Conservation (phyloP, 805 yeast species). For the Wickerhamiella kazuoi region DNA sequence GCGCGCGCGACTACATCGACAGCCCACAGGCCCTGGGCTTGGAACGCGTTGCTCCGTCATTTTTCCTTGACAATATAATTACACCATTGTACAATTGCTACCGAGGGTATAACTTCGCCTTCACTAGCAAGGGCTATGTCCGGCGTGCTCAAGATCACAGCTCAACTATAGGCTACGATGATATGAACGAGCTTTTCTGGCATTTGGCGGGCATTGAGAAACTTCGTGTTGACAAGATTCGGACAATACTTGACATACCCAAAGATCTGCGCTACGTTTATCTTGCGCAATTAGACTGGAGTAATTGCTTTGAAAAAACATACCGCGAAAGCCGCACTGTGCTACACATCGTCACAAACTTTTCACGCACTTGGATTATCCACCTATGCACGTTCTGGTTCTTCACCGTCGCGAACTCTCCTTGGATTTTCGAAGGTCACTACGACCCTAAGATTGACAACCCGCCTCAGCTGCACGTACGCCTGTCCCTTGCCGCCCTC, state of each 20-base stretch:
- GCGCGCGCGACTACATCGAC: slow-evolving; percentile 55
- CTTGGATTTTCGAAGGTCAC: slow-evolving; percentile 43
- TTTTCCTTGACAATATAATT: slow-evolving; percentile 40
- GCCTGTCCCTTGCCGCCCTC: slow-evolving; percentile 40
- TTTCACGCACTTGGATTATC: slow-evolving; percentile 64
- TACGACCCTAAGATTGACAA: slow-evolving; percentile 38
- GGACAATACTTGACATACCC: slow-evolving; percentile 35
- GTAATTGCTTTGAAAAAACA: slow-evolving; percentile 51
- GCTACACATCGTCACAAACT: slow-evolving; percentile 56
- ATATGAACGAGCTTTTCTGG: slow-evolving; percentile 81
- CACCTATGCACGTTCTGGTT: slow-evolving; percentile 65
- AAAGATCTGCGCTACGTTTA: slow-evolving; percentile 37
- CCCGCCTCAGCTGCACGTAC: slow-evolving; percentile 41
- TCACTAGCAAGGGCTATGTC: slow-evolving; percentile 27
- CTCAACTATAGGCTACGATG: slow-evolving; percentile 68
- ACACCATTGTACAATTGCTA: slow-evolving; percentile 57
- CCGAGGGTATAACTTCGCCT: slow-evolving; percentile 35
- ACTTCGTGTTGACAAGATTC: slow-evolving; percentile 30
- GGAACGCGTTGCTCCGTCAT: slow-evolving; percentile 17
- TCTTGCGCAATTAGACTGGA: slow-evolving; percentile 47
- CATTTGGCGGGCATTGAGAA: slow-evolving; percentile 48
- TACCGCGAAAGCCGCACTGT: slow-evolving; percentile 59
- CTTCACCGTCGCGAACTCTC: slow-evolving; percentile 50
- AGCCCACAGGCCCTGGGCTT: slow-evolving; percentile 16
- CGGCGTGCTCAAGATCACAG: slow-evolving; percentile 47